These are phyloP conservation scores for Colletotrichum melonis DNA, from an alignment of 2,329 filamentous ascomycete genomes.

Conservation along the genomic window DNA sequence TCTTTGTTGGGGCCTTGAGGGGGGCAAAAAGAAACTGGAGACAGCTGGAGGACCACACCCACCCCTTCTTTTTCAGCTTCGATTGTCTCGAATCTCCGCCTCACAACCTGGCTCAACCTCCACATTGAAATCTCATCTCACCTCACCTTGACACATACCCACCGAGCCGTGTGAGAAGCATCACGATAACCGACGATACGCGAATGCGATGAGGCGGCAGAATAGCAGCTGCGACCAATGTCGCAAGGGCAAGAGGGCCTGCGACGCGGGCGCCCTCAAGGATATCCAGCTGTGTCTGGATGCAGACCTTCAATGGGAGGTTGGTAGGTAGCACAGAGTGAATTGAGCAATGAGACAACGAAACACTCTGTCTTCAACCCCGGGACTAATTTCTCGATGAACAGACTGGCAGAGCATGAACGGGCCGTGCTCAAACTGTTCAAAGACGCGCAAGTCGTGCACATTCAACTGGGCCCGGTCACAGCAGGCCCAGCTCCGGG, in stretches of 20 bases:
- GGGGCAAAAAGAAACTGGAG: background rate
- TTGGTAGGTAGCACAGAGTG: constrained; percentile 10
- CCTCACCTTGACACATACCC: background rate
- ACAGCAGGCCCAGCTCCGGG: constrained; percentile 25
- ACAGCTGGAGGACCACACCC: too few species aligned
- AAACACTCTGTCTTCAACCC: background rate
- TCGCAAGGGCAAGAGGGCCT: constrained; percentile 40
- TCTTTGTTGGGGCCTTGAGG: background rate
- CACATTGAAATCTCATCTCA: background rate
- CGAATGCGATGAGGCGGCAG: constrained; percentile 32
- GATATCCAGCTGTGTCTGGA: constrained; percentile 19
- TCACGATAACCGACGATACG: too few species aligned
- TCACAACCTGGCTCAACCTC: background rate
- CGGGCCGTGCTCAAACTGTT: constrained; percentile 43
- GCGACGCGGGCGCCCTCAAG: constrained; percentile 35
- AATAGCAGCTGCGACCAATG: constrained; percentile 42
- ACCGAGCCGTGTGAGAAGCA: too few species aligned
- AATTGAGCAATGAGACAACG: too few species aligned
- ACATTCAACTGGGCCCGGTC: constrained; percentile 42
- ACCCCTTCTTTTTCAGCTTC: background rate
- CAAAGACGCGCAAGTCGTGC: constrained; percentile 44
- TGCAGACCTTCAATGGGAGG: constrained; percentile 10
- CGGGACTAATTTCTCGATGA: background rate
- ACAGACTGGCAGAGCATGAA: constrained; percentile 20
- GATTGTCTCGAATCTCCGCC: background rate